Evolutionary conservation across 2,329 filamentous ascomycete genomes (phyloP).

Genomic region (Colletotrichum neosansevieriae): DNA sequence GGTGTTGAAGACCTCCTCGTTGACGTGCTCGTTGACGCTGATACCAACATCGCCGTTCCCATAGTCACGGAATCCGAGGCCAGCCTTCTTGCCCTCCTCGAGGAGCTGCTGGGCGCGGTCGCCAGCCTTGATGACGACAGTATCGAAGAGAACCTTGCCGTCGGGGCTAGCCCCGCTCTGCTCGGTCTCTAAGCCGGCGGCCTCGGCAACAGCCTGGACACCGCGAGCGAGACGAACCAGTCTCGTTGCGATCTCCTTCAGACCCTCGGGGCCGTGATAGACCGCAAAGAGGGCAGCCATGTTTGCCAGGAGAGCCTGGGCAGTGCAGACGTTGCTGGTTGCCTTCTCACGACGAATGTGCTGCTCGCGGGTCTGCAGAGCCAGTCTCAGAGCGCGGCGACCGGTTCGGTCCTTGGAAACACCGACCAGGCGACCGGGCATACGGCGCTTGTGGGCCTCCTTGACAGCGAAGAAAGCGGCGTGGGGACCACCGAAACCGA

Average conservation of each 20-base stretch:
- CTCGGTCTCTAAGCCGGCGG: constrained; percentile 73
- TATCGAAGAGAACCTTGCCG: constrained; percentile 79
- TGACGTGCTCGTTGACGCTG: constrained; percentile 77
- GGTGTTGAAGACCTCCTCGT: constrained; percentile 66
- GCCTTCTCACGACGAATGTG: constrained; percentile 97
- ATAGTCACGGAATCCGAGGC: constrained; percentile 73
- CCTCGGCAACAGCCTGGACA: constrained; percentile 73
- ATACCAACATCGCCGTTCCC: constrained; percentile 74
- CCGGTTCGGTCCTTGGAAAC: constrained; percentile 92
- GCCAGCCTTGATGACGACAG: constrained; percentile 74
- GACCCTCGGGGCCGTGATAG: constrained; percentile 88
- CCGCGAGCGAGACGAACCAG: constrained; percentile 78
- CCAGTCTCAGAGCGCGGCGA: constrained; percentile 82
- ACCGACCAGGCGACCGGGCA: constrained; percentile 90
- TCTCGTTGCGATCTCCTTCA: constrained; percentile 85
- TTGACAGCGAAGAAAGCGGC: constrained; percentile 95
- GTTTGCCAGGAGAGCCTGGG: constrained; percentile 92
- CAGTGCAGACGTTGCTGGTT: constrained; percentile 97
- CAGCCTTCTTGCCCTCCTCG: constrained; percentile 61
- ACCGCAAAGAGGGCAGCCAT: constrained; percentile 96
- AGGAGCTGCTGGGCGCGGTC: constrained; percentile 63
- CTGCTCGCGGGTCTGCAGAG: constrained; percentile 93
- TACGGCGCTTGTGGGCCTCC: constrained; percentile 94
- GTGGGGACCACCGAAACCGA: constrained; percentile 94
- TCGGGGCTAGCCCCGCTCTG: constrained; percentile 67